A percentile compares a stretch with the other conserved stretches of the same genome.
phyloP scores from a whole-genome alignment of 2,329 filamentous ascomycete species.

The Pyrenophora graminea region DNA sequence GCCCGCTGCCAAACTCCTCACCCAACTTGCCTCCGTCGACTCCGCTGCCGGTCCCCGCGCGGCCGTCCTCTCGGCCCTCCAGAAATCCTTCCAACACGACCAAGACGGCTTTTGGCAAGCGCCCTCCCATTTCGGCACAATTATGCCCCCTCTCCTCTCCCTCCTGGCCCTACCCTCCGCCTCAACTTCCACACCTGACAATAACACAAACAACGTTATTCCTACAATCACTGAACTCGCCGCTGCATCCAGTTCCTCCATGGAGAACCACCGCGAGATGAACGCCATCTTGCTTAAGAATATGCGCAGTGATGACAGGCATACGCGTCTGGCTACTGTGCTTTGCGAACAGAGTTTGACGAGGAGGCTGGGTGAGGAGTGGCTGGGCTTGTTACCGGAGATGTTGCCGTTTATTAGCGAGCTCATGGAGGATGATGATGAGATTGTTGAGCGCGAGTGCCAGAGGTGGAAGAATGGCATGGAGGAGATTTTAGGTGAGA shows the following conservation, averaged over 20 bases:
- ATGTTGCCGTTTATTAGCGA: slow-evolving; percentile 97
- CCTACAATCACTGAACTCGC: slow-evolving; percentile 81
- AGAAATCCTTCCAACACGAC: slow-evolving; percentile 81
- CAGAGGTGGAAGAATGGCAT: slow-evolving; percentile 89
- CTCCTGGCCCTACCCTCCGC: slow-evolving; percentile 54
- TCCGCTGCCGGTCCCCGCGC: slow-evolving; percentile 66
- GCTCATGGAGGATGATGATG: slow-evolving; percentile 94
- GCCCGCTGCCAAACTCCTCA: slow-evolving; percentile 68
- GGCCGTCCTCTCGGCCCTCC: slow-evolving; percentile 71
- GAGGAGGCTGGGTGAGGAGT: slow-evolving; percentile 84
- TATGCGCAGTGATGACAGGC: slow-evolving; percentile 72
- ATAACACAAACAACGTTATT: slow-evolving; percentile 61
- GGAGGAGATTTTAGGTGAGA: slow-evolving; percentile 87
- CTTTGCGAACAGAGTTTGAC: slow-evolving; percentile 81
- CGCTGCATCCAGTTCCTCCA: slow-evolving; percentile 75
- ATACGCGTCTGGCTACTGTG: slow-evolving; percentile 79
- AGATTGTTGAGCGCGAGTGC: slow-evolving; percentile 87
- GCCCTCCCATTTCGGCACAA: slow-evolving; percentile 78
- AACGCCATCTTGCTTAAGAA: slow-evolving; percentile 78
- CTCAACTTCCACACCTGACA: slow-evolving; percentile 12
- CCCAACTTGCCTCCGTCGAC: slow-evolving; percentile 44
- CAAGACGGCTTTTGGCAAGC: slow-evolving; percentile 97
- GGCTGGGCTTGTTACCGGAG: slow-evolving; percentile 87
- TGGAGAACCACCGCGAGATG: slow-evolving; percentile 88
- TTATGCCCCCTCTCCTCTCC: slow-evolving; percentile 69